These are phyloP conservation scores for Herpetospermum pedunculosum DNA, from an alignment of 306 rosid genomes.

Conservation along the genomic window DNA sequence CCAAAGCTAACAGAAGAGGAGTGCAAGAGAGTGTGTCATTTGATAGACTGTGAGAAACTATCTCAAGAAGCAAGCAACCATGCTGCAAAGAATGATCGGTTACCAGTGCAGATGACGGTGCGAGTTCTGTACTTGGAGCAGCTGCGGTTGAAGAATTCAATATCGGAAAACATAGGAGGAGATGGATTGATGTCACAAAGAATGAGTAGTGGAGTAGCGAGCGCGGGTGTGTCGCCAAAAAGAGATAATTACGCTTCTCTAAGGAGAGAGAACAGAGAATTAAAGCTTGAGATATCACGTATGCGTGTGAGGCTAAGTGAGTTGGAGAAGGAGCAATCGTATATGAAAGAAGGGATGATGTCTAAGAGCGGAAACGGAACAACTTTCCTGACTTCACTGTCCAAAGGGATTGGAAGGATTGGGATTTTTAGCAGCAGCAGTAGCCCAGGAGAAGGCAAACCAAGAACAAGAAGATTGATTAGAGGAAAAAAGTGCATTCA, in stretches of 20 bases:
- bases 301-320: constrained; percentile 84
- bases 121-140: constrained; percentile 77
- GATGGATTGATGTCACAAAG: constrained; percentile 55
- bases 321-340: constrained; percentile 78
- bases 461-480: too few species aligned
- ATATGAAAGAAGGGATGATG: constrained; percentile 79
- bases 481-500: background rate
- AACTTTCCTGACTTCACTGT: constrained; percentile 62
- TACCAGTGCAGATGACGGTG: constrained; percentile 68
- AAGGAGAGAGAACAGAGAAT: constrained; percentile 71
- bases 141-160: constrained; percentile 54
- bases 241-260: constrained; percentile 83
- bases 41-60: constrained; percentile 71
- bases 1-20: constrained; percentile 53
- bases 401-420: constrained; percentile 72
- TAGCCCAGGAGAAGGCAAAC: constrained; percentile 45
- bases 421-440: constrained; percentile 55
- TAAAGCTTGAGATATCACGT: constrained; percentile 75
- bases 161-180: constrained; percentile 54
- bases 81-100: constrained; percentile 74
- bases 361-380: constrained; percentile 52
- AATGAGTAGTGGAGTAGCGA: constrained; percentile 66
- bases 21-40: constrained; percentile 62
- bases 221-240: constrained; percentile 86
- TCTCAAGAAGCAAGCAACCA: constrained; percentile 91